Base-by-base conservation (phyloP, 805 yeast species). In the Yarrowia sp. region DNA sequence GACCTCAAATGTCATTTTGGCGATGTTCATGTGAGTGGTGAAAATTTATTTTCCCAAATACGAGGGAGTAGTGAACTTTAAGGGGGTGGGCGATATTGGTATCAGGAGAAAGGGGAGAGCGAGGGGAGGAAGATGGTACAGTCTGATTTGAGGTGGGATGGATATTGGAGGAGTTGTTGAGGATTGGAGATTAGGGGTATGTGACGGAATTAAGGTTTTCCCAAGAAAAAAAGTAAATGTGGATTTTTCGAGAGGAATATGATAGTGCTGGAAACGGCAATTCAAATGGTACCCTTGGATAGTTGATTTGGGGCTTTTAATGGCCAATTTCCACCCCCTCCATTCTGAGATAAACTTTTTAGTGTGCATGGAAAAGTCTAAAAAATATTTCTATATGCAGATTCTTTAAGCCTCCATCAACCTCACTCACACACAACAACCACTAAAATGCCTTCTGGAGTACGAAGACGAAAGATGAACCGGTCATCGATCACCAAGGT, bases 401-500 rank as follows among this genome's bases (percentile, higher is more conserved):
- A 22, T 22, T 22, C 28, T 22, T 22, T 22, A 22, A 22, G 28
- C 28, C 28, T 22, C 28, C 55, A 33, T 17, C 51, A 32, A 33
- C 36, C n/a, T 4, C 36, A 53, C n/a, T 18, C 61, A 53, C 17
- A 53, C 35, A 28, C 61, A 18, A 15, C 38, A 8, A 18, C 13
- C 14, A 35, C 38, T 4, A 71, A 64, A 45, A 75, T 76, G 78
- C 78, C 78, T 7, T 67, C 76, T 48, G 79, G 79, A 42, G 97
- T 92, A 22, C 86, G 98, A 81, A 86, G 85, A 79, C 86, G 96
- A 82, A 89, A 88, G 84, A 86, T 86, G 85, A 85, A 86, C 65
- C 84, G 88, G 69, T 85, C 93, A 42, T 83, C 90, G 65, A 83
- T 86, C 67, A 79, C 80, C 69, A 90, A 89, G 76, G 84, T 83